These are phyloP conservation scores for Globisporangium perplexum DNA, from an alignment of 352 stramenopile genomes.

Conservation along the genomic window DNA sequence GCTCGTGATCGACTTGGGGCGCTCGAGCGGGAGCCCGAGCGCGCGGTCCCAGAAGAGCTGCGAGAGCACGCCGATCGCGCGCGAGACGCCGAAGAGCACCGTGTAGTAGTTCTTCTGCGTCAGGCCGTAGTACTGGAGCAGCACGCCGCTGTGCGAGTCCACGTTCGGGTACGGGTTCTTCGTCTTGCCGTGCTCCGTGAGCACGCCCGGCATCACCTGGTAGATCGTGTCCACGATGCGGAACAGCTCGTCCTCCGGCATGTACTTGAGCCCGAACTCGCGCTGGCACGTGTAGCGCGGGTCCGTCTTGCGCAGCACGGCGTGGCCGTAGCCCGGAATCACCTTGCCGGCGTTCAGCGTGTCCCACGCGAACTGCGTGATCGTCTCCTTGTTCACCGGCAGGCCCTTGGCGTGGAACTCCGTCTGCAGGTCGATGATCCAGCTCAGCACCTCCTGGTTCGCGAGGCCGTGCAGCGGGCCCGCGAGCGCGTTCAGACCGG, in stretches of 20 bases:
- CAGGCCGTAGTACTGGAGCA: conserved; percentile 99
- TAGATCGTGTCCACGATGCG: conserved; percentile 99
- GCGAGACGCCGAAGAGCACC: conserved; percentile 98
- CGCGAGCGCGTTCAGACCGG: conserved; percentile 96
- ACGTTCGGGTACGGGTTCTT: conserved; percentile 99
- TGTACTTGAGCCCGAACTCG: conserved; percentile 99
- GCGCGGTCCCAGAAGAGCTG: conserved; percentile 99
- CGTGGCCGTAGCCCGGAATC: conserved; percentile 97
- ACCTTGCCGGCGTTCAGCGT: conserved; percentile 99
- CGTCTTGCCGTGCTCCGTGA: conserved; percentile 99
- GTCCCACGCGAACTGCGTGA: conserved; percentile 99
- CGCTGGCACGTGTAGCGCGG: conserved; percentile 98
- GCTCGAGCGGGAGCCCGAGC: conserved; percentile 96
- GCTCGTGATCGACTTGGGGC: conserved; percentile 98
- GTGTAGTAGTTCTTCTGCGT: conserved; percentile 99
- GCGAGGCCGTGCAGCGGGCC: conserved; percentile 97
- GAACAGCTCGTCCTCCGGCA: conserved; percentile 98
- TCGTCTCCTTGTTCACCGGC: conserved; percentile 96
- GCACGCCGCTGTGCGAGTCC: conserved; percentile 97
- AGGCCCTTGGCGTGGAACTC: conserved; percentile 97
- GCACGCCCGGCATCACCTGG: conserved; percentile 97
- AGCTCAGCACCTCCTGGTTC: conserved; percentile 98
- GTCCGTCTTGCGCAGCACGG: conserved; percentile 98
- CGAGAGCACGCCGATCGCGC: conserved; percentile 96
- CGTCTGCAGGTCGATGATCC: conserved; percentile 92